Conservation (phyloP, 805 yeast species). For the Pichia eremophila region DNA sequence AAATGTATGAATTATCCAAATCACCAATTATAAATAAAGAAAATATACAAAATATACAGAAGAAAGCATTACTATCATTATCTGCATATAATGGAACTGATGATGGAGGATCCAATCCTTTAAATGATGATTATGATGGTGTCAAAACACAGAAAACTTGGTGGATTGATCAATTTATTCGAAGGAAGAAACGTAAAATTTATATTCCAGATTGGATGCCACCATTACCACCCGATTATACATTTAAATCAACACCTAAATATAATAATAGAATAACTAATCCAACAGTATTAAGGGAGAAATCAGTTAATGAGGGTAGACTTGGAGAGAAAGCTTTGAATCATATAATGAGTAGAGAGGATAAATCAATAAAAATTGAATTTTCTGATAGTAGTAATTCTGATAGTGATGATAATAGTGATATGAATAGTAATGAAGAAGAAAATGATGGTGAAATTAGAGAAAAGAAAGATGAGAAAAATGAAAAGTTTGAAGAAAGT, state of each 20-base stretch:
- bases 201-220: constrained; percentile 77
- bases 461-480: background rate
- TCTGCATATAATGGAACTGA: background rate
- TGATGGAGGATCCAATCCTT: constrained; percentile 2
- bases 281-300: constrained; percentile 60
- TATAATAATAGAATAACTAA: constrained; percentile 56
- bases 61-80: constrained; percentile 1
- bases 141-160: background rate
- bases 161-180: constrained; percentile 10
- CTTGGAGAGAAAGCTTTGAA: constrained; percentile 72
- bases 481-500: background rate
- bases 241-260: constrained; percentile 70
- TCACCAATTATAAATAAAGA: background rate
- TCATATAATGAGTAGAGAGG: constrained; percentile 30
- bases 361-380: background rate
- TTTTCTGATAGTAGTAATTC: constrained; percentile 1
- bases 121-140: constrained; percentile 5
- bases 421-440: background rate
- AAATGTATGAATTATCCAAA: constrained; percentile 4
- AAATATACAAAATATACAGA: constrained; percentile 3
- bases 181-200: constrained; percentile 18
- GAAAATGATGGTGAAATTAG: background rate
- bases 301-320: constrained; percentile 71
- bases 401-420: constrained; percentile 8
- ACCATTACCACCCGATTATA: constrained; percentile 86